Conservation (phyloP, 495 filamentous ascomycete genomes). For the Tuber borchii region DNA sequence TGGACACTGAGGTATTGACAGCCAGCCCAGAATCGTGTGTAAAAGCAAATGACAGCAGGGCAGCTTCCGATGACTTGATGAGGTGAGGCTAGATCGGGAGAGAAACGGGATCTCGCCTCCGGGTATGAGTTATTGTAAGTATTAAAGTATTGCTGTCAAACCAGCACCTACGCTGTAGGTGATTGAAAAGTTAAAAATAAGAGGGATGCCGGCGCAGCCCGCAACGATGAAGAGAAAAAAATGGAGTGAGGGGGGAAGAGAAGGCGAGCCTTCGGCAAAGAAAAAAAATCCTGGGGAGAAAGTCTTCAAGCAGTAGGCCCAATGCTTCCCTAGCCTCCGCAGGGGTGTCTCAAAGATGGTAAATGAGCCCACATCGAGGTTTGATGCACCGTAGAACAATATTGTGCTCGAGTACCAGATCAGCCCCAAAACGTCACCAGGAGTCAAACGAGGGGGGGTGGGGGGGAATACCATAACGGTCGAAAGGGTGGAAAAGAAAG, state of each 20-base stretch:
- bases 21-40: constrained; percentile 7
- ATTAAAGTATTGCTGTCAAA: not conserved
- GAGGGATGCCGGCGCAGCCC: not conserved
- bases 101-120: not conserved
- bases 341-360: not conserved
- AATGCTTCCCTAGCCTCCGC: not conserved
- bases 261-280: not conserved
- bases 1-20: constrained; percentile 11
- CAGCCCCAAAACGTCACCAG: not conserved
- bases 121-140: not conserved
- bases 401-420: not conserved
- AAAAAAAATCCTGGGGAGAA: not conserved
- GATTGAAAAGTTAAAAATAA: not conserved
- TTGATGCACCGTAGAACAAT: not conserved
- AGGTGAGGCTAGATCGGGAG: not conserved
- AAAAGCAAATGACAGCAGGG: not conserved
- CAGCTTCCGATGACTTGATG: not conserved
- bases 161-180: not conserved
- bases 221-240: not conserved
- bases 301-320: not conserved
- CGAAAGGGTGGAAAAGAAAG: not conserved
- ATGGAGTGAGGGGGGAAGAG: not conserved
- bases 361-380: not conserved
- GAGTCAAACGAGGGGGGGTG: not conserved
- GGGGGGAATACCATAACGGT: not conserved